Evolutionary conservation across 108 stramenopile genomes (phyloP), one percentile per base, ranked within the genome.

Genomic region (Skeletonema potamos): DNA sequence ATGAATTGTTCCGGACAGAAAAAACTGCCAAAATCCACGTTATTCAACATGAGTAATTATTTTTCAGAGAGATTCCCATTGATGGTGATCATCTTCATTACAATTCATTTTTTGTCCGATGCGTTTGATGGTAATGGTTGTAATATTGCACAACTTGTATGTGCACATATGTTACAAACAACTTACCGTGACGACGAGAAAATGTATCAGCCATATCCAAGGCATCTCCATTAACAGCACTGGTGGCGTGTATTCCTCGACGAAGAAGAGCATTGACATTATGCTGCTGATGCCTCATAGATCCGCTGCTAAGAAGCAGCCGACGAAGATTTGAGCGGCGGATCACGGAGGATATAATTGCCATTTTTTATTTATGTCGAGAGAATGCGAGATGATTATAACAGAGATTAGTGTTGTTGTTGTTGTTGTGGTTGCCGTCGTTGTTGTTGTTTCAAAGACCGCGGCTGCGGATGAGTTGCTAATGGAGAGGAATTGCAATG

Each of bases 181-280:
- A 88, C 91, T 86, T 69, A 92, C 91, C 58, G 69, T 93, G 92
- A 68, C 92, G 92, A 54, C 88, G 87, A 26, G 85, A 79, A 80
- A 93, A 93, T 0, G 89, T 86, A 59, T 93, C 92, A 44, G 69
- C 77, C 87, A 90, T 89, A 57, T 89, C 88, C 67, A 93, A 82
- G 15, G 90, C 90, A 82, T 93, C 92, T 0, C 68, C 82, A 9
- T 46, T 58, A 1, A 74, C 13, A 1, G 70, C 46, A 33, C 69
- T 30, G 13, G 80, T 63, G 5, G 79, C 59, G 82, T 87, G 89
- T 24, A 75, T 82, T 12, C 68, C 30, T 8, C 87, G 76, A 44
- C 60, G 18, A 11, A 54, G 13, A 26, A 20, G 33, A 18, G 51
- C 51, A n/a, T 12, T 15, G 3, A 30, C 44, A 12, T 32, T 54